Evolutionary conservation across 139 green algal species (phyloP).

Genomic region (Closterium sp.): DNA sequence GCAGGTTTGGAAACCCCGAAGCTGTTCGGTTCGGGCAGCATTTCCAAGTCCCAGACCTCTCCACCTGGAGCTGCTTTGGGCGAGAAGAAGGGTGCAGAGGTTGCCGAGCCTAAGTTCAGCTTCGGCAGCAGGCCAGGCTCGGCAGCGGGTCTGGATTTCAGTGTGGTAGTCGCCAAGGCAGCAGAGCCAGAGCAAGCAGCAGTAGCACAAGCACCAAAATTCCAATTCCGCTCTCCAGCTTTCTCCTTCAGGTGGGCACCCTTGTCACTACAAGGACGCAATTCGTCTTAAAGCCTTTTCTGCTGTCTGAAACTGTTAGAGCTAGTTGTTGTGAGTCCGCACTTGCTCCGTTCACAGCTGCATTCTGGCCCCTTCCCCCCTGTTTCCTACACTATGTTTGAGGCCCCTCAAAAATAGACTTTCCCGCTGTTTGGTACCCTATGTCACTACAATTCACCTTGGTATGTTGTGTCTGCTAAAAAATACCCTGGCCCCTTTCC

Average conservation of each 20-base stretch:
- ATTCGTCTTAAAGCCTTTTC: neutral
- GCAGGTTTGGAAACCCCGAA: neutral
- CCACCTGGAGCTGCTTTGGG: neutral
- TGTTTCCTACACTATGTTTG: no score
- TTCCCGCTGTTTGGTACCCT: no score
- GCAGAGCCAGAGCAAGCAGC: neutral
- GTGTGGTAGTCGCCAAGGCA: neutral
- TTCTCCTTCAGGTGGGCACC: neutral
- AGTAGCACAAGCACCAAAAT: neutral
- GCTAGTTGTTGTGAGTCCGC: no score
- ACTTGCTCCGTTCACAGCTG: no score
- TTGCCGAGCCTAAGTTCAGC: neutral
- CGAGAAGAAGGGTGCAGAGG: neutral
- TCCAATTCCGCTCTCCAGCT: neutral
- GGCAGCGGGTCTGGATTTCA: neutral
- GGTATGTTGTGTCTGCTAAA: no score
- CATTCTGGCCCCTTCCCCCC: no score
- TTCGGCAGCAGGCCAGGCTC: neutral
- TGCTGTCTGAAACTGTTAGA: no score
- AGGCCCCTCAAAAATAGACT: no score
- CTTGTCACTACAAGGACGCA: neutral
- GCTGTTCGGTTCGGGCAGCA: neutral
- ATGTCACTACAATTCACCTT: no score
- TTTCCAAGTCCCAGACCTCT: neutral
- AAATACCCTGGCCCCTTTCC: no score